Percentiles rank a stretch among this genome's conserved stretches.
Conservation (phyloP, 2,329 filamentous ascomycete genomes). For the Allantophomopsis cytisporea region DNA sequence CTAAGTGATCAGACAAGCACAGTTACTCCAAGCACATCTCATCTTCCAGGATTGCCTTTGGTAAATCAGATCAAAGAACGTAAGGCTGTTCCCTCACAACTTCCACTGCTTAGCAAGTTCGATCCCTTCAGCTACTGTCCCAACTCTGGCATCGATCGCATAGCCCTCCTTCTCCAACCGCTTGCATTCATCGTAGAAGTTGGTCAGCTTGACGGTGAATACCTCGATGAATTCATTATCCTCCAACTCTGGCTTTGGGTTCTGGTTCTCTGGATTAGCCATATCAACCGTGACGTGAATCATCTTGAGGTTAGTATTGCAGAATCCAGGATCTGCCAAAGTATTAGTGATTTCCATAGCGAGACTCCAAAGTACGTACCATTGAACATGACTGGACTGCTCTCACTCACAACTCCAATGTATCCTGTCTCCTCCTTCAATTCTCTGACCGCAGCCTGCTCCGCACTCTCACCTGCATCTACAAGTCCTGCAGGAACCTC, state of each 20-base stretch:
- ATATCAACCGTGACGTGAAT: conserved; percentile 34
- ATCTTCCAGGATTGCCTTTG: neutral
- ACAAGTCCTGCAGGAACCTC: conserved; percentile 53
- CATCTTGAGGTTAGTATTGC: conserved; percentile 49
- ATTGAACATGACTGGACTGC: conserved; percentile 53
- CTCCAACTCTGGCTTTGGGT: conserved; percentile 30
- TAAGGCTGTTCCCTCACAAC: conserved; percentile 7
- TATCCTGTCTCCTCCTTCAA: conserved; percentile 56
- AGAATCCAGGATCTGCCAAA: conserved; percentile 42
- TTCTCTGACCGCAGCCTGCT: conserved; percentile 48
- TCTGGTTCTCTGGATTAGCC: conserved; percentile 27
- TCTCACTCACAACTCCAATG: conserved; percentile 37
- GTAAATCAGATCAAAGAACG: neutral
- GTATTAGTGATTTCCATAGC: neutral
- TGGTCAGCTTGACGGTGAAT: conserved; percentile 29
- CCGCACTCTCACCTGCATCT: conserved; percentile 45
- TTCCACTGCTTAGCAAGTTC: conserved; percentile 21
- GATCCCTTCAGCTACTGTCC: conserved; percentile 23
- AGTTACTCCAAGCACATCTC: neutral
- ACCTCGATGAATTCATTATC: conserved; percentile 39
- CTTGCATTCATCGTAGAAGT: conserved; percentile 29
- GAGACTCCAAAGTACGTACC: conserved; percentile 20
- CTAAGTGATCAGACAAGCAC: neutral
- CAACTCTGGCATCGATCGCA: conserved; percentile 24
- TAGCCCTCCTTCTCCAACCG: conserved; percentile 25